Conservation (phyloP, 2,329 filamentous ascomycete species). For the Xylariaceae sp. region DNA sequence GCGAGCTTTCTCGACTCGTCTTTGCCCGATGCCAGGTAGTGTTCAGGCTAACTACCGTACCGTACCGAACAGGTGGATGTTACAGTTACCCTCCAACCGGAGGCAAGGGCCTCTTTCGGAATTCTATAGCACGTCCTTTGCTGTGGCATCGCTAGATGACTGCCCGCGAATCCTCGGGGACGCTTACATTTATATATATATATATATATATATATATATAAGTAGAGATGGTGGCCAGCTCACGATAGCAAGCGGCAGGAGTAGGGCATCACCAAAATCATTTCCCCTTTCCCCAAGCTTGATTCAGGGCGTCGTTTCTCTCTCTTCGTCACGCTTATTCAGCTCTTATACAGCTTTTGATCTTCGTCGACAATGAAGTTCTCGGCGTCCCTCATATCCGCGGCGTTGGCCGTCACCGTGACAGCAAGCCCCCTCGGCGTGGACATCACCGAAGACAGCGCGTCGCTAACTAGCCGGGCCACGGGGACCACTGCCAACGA, state of each 20-base stretch:
- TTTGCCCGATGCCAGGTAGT: neutral
- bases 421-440: slow-evolving; percentile 4
- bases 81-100: neutral
- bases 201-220: neutral
- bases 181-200: no score
- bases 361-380: slow-evolving; percentile 6
- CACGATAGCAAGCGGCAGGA: neutral
- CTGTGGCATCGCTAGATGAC: neutral
- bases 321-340: neutral
- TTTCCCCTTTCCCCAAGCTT: neutral
- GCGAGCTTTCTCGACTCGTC: no score
- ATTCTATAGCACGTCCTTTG: neutral
- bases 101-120: neutral
- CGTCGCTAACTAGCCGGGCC: slow-evolving; percentile 2
- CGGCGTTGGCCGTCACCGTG: neutral
- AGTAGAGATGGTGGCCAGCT: neutral
- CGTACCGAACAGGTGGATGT: no score
- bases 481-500: slow-evolving; percentile 16
- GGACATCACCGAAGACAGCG: neutral
- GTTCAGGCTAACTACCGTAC: neutral
- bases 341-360: no score
- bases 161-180: no score
- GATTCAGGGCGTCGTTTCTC: neutral
- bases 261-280: neutral
- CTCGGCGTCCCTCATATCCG: neutral